phyloP scores from a whole-genome alignment of 2,329 filamentous ascomycete genomes.

The Xylariomycetidae sp. region DNA sequence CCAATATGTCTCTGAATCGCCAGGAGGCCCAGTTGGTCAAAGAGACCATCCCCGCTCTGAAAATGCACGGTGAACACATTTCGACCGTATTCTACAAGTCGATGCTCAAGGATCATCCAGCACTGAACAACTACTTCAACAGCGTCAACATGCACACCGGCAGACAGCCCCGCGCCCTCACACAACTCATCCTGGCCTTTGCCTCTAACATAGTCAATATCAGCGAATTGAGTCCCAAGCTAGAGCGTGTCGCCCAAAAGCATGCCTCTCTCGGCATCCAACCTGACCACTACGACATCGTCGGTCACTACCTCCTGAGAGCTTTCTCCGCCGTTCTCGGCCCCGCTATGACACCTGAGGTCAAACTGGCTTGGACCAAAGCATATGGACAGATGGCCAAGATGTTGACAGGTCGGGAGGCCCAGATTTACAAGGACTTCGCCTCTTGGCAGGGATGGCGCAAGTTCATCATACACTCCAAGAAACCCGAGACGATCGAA shows the following conservation, averaged over 20 bases:
- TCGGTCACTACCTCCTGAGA: conserved; percentile 63
- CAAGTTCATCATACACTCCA: conserved; percentile 60
- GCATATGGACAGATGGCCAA: conserved; percentile 71
- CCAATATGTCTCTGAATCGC: conserved; percentile 36
- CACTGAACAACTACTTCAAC: conserved; percentile 69
- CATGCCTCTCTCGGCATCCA: conserved; percentile 66
- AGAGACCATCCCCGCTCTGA: conserved; percentile 65
- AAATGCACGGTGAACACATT: conserved; percentile 63
- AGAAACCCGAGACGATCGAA: conserved; percentile 53
- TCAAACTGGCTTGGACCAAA: conserved; percentile 63
- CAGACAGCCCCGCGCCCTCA: conserved; percentile 58
- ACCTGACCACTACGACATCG: conserved; percentile 65
- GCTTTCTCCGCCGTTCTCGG: conserved; percentile 66
- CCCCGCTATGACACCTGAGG: conserved; percentile 57
- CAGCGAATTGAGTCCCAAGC: conserved; percentile 47
- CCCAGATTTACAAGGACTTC: conserved; percentile 56
- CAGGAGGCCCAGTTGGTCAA: conserved; percentile 62
- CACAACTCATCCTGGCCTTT: conserved; percentile 63
- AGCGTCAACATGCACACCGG: conserved; percentile 58
- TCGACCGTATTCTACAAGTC: conserved; percentile 68
- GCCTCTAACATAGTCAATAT: conserved; percentile 65
- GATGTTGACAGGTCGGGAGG: conserved; percentile 65
- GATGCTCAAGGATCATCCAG: conserved; percentile 61
- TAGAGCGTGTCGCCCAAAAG: conserved; percentile 63
- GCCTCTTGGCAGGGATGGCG: conserved; percentile 64